phyloP scores from a whole-genome alignment of 805 yeast species.

The Soucietia sequanensis region DNA sequence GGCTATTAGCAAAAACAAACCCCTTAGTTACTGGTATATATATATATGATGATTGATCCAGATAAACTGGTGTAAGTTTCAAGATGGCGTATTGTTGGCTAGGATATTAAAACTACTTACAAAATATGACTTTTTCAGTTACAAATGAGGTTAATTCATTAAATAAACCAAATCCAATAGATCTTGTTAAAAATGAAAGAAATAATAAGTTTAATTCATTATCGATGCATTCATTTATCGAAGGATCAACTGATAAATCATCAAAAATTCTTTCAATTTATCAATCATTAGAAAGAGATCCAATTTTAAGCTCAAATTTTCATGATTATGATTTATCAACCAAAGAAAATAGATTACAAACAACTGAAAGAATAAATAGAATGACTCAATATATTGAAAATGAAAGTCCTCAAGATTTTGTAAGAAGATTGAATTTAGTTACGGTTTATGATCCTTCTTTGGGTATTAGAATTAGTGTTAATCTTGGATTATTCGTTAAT shows the following conservation, averaged over 20 bases:
- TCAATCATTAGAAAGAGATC: constrained; percentile 39
- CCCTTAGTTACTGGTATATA: too few species aligned
- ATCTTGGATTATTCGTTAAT: constrained; percentile 38
- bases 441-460: constrained; percentile 38
- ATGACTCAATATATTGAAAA: constrained; percentile 36
- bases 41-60: too few species aligned
- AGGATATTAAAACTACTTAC: too few species aligned
- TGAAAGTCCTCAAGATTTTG: constrained; percentile 29
- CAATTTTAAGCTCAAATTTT: constrained; percentile 28
- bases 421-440: constrained; percentile 34
- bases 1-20: too few species aligned
- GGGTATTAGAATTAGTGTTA: constrained; percentile 38
- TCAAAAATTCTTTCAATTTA: constrained; percentile 24
- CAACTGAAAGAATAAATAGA: constrained; percentile 32
- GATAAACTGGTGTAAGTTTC: too few species aligned
- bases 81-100: too few species aligned
- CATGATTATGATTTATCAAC: constrained; percentile 33
- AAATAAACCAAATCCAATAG: constrained; percentile 26
- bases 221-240: constrained; percentile 36
- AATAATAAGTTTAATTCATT: constrained; percentile 21
- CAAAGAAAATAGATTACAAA: constrained; percentile 29
- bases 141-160: constrained; percentile 15
- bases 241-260: constrained; percentile 34
- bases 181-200: constrained; percentile 27
- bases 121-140: constrained; percentile 13